phyloP scores from a whole-genome alignment of 139 green algal species.

The Pleodorina starrii region DNA sequence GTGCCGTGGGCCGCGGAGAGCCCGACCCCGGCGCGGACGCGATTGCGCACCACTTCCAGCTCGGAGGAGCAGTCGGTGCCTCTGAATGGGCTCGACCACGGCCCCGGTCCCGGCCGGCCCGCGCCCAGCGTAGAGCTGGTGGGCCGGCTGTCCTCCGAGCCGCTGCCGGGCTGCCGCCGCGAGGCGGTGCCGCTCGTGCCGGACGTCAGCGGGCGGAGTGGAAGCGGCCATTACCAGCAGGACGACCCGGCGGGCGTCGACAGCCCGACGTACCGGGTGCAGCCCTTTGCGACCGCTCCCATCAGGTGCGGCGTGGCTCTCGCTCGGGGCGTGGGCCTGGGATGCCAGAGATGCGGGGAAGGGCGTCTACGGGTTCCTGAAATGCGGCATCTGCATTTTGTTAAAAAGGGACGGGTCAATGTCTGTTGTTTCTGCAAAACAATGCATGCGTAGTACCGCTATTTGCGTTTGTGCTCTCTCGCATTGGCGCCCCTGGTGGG shows the following conservation, averaged over 20 bases:
- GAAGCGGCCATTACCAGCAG: neutral
- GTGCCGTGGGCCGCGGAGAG: neutral
- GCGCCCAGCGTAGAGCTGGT: neutral
- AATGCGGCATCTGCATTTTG: too few species aligned
- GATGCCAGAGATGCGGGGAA: neutral
- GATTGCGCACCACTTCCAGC: neutral
- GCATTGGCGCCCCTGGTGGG: too few species aligned
- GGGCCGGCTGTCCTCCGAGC: neutral
- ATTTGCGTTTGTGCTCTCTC: too few species aligned
- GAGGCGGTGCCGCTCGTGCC: neutral
- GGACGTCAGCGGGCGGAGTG: neutral
- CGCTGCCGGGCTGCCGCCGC: neutral
- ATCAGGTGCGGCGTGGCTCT: neutral
- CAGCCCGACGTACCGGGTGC: neutral
- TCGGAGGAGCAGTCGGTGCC: neutral
- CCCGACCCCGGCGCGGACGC: neutral
- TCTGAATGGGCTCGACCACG: too few species aligned
- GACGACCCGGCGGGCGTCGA: neutral
- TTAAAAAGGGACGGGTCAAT: too few species aligned
- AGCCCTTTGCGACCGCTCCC: neutral
- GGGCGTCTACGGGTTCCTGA: neutral
- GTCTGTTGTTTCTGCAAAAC: too few species aligned
- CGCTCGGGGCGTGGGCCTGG: neutral
- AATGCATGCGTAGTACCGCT: too few species aligned
- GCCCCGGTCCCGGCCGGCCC: neutral